Conservation (phyloP, 2,329 filamentous ascomycete species). For the Diaporthe nobilis region DNA sequence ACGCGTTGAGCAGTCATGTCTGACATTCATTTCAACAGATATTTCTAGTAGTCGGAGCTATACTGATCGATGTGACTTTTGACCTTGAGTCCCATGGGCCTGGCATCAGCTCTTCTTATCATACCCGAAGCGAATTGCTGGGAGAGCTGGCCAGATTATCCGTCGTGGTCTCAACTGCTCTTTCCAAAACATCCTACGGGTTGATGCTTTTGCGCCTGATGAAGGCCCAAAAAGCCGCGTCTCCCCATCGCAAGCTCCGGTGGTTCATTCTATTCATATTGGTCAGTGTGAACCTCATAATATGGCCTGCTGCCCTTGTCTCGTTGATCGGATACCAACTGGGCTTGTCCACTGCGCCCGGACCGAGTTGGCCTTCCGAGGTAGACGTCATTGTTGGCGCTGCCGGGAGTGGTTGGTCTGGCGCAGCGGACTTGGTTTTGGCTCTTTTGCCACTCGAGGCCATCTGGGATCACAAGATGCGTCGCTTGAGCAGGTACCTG, state of each 20-base stretch:
- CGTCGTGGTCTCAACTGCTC: neutral
- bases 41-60: neutral
- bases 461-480: neutral
- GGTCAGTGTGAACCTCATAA: neutral
- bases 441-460: neutral
- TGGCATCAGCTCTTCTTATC: neutral
- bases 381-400: neutral
- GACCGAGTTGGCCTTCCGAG: neutral
- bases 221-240: neutral
- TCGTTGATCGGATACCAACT: neutral
- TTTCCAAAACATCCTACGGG: slow-evolving; percentile 7
- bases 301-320: neutral
- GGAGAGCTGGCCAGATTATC: neutral
- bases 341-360: neutral
- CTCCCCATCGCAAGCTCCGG: neutral
- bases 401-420: neutral
- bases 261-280: neutral
- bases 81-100: too few relatives aligned
- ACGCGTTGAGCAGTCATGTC: neutral
- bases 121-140: neutral
- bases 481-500: neutral
- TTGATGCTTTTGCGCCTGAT: slow-evolving; percentile 3
- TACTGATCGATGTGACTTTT: neutral
- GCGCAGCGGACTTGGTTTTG: neutral
- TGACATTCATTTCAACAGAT: neutral